Evolutionary conservation across 2,329 filamentous ascomycete genomes (phyloP), one percentile per base, ranked within the genome.

Genomic region (Fusarium phyllophilum): DNA sequence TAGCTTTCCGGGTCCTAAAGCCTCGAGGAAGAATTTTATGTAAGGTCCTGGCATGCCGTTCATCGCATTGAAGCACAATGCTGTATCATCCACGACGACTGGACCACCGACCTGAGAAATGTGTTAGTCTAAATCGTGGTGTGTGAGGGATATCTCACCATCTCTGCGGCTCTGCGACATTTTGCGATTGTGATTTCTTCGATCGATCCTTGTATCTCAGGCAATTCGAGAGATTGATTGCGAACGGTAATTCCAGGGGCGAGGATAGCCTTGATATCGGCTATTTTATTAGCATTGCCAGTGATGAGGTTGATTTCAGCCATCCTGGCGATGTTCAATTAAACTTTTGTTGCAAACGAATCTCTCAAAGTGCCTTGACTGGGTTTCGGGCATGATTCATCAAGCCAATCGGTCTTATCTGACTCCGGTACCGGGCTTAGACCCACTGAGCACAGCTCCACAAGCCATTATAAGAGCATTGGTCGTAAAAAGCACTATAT

Each of bases 31-130:
- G 24, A 24, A 59, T 13, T 51, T 59, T 22, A 59, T 59, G 3
- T 59, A 59, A 6, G 56, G 56, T 1, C 42, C 56, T 24, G 56
- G 56, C 42, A 59, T 29, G 8, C 56, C 42, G 12, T 24, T 12
- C 24, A 59, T 59, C 12, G 56, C 56, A 14, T 59, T 59, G 20
- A 59, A 59, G 56, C 56, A 59, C 13, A 59, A 44, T 7, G 56
- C 56, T 29, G 56, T 59, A 15, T 59, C 56, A 24, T 59, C 56
- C 2, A 59, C 34, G 24, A 59, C 42, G 22, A 59, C 56, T 6
- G 33, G 56, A 14, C 56, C 44, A 11, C 44, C 33, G 2, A 31
- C 26, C 56, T 59, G 15, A 3, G 5, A 3, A 4, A 17, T 11
- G 5, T 6, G 39, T 57, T 4, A 57, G 8, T 18, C 3, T 17